These are phyloP conservation scores for Barnettozyma sp. DNA, from an alignment of 805 yeast genomes.

Conservation along the genomic window DNA sequence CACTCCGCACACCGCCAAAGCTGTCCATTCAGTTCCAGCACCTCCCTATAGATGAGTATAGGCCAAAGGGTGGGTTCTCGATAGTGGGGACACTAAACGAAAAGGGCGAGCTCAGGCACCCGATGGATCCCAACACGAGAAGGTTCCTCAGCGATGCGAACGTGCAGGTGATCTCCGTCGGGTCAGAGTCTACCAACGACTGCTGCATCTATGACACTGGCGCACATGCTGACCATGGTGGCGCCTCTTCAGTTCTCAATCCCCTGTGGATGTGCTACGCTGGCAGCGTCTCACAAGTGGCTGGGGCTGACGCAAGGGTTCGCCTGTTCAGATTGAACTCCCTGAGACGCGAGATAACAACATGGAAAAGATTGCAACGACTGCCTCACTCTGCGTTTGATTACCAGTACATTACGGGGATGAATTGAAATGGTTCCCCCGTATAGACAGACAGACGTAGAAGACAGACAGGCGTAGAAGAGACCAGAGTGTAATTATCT, in stretches of 20 bases:
- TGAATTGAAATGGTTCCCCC: too few species aligned
- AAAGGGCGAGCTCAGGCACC: slow-evolving; percentile 32
- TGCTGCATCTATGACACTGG: slow-evolving; percentile 41
- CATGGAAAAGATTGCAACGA: slow-evolving; percentile 53
- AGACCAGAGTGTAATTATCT: too few species aligned
- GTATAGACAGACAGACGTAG: too few species aligned
- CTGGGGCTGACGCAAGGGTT: slow-evolving; percentile 49
- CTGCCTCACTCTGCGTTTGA: slow-evolving; percentile 39
- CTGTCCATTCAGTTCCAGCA: slow-evolving; percentile 60
- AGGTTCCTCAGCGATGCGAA: slow-evolving; percentile 37
- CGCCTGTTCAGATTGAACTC: slow-evolving; percentile 47
- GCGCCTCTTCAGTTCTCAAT: too few species aligned
- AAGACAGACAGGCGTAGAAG: too few species aligned
- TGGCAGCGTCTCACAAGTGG: slow-evolving; percentile 61
- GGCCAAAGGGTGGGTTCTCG: slow-evolving; percentile 32
- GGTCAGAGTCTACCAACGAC: slow-evolving; percentile 66
- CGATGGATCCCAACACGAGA: slow-evolving; percentile 34
- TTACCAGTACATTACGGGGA: slow-evolving; percentile 31
- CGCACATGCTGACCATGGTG: too few species aligned
- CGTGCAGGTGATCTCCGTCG: slow-evolving; percentile 52
- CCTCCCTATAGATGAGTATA: slow-evolving; percentile 57
- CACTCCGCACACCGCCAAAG: slow-evolving; percentile 22
- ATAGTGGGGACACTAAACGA: slow-evolving; percentile 32
- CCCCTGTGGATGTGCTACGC: slow-evolving; percentile 61
- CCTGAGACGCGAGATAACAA: slow-evolving; percentile 33